Evolutionary conservation across 306 rosid genomes (phyloP).

Genomic region (Elaeagnus macrophylla): DNA sequence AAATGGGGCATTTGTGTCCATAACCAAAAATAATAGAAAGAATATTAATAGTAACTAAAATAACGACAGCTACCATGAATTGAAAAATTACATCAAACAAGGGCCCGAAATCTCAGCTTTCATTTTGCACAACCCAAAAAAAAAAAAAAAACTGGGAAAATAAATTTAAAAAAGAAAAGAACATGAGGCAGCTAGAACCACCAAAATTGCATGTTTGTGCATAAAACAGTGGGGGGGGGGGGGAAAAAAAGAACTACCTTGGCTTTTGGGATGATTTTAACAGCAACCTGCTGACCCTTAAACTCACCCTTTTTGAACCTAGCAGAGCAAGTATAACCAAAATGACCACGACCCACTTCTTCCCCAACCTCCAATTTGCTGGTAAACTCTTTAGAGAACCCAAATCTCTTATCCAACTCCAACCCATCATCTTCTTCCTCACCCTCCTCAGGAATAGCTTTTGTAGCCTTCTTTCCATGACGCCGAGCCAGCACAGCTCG

Average conservation of each 20-base stretch:
- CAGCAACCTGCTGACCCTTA: constrained; percentile 81
- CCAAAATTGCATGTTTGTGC: too few species aligned
- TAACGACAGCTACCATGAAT: too few species aligned
- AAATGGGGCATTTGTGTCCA: too few species aligned
- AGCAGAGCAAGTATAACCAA: constrained; percentile 84
- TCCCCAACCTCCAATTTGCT: constrained; percentile 61
- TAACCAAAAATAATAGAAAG: too few species aligned
- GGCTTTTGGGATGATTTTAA: constrained; percentile 82
- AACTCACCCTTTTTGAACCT: constrained; percentile 60
- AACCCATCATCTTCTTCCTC: constrained; percentile 68
- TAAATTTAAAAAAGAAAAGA: too few species aligned
- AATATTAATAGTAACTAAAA: too few species aligned
- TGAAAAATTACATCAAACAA: too few species aligned
- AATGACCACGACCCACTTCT: constrained; percentile 96
- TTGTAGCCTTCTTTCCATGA: constrained; percentile 80
- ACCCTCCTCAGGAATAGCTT: constrained; percentile 57
- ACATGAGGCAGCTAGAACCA: too few species aligned
- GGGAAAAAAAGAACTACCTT: constrained; percentile 32
- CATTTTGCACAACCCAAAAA: too few species aligned
- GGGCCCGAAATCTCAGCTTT: too few species aligned
- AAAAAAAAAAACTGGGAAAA: too few species aligned
- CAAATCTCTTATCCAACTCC: constrained; percentile 64
- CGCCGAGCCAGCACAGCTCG: constrained; percentile 65
- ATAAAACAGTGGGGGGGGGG: too few species aligned
- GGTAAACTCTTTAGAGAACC: constrained; percentile 48